Percentiles rank a stretch among this genome's conserved stretches.
These are phyloP conservation scores for Neofusicoccum sp. DNA, from an alignment of 2,329 filamentous ascomycete genomes.

Conservation along the genomic window DNA sequence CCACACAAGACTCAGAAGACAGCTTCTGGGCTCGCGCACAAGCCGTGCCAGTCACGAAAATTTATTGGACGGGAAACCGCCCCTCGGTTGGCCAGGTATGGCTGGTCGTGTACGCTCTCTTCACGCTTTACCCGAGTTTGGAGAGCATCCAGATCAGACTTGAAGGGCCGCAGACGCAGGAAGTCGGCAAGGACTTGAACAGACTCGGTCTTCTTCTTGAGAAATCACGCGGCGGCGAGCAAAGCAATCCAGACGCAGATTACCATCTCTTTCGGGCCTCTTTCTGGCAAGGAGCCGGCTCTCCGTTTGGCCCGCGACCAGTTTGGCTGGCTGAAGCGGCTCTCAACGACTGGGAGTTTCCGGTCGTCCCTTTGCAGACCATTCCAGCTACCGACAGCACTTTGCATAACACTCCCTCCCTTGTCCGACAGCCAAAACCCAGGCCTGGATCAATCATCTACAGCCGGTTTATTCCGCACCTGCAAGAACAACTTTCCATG, in stretches of 20 bases:
- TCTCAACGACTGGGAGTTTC: conserved; percentile 25
- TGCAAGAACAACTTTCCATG: conserved; percentile 76
- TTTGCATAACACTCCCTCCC: conserved; percentile 58
- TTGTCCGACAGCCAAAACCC: conserved; percentile 71
- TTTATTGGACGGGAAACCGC: background rate
- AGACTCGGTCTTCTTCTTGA: conserved; percentile 32
- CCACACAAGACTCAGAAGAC: conserved; percentile 23
- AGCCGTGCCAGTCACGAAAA: background rate
- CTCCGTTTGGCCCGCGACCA: conserved; percentile 45
- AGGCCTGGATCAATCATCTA: conserved; percentile 71
- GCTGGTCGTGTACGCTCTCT: conserved; percentile 51
- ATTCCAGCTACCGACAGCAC: conserved; percentile 49
- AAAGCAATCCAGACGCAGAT: conserved; percentile 35
- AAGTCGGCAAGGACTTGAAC: background rate
- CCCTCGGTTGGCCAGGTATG: conserved; percentile 51
- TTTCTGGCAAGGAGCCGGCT: conserved; percentile 50
- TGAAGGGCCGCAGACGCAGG: background rate
- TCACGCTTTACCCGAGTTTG: conserved; percentile 46
- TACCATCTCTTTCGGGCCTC: conserved; percentile 54
- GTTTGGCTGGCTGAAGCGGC: conserved; percentile 43
- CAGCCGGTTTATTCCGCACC: conserved; percentile 75
- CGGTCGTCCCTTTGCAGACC: background rate
- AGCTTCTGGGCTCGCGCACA: background rate
- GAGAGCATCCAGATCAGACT: conserved; percentile 50
- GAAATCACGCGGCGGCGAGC: conserved; percentile 40